Evolutionary conservation across 2,329 filamentous ascomycete genomes (phyloP).

Genomic region (Rutstroemia sp.): DNA sequence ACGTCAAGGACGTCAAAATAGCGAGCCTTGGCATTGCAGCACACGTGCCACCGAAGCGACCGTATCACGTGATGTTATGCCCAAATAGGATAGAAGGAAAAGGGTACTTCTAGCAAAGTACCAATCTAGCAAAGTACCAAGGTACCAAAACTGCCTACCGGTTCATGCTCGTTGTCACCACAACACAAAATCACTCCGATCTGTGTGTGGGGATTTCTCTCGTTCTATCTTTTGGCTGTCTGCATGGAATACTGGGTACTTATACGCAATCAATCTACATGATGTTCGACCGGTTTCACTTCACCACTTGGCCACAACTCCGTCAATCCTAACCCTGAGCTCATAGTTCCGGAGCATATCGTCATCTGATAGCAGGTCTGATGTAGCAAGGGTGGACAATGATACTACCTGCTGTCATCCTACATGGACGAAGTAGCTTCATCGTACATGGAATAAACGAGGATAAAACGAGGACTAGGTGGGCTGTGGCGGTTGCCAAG

Average conservation of each 20-base stretch:
- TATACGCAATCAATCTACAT: not conserved
- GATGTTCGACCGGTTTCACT: not conserved
- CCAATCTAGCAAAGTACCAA: not conserved
- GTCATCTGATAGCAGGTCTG: not conserved
- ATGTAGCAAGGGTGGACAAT: not conserved
- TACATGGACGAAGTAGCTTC: not conserved
- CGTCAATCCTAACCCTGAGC: not conserved
- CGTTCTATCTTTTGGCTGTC: not conserved
- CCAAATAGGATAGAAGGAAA: no score
- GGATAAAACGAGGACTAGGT: conserved; percentile 8
- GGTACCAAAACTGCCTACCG: not conserved
- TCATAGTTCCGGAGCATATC: not conserved
- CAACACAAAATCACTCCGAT: no score
- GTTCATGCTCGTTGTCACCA: no score
- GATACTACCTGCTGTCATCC: not conserved
- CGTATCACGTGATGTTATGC: no score
- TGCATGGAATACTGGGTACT: not conserved
- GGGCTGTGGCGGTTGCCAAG: conserved; percentile 8
- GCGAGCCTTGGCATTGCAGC: no score
- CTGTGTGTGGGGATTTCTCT: not conserved
- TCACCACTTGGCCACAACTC: not conserved
- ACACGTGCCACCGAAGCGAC: no score
- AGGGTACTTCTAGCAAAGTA: not conserved
- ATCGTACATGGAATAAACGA: conserved; percentile 6
- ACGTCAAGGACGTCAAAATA: no score